Evolutionary conservation across 1,284 basidiomycete species (phyloP), one percentile per base, ranked within the genome.

Genomic region (Trichosporon ovoides): DNA sequence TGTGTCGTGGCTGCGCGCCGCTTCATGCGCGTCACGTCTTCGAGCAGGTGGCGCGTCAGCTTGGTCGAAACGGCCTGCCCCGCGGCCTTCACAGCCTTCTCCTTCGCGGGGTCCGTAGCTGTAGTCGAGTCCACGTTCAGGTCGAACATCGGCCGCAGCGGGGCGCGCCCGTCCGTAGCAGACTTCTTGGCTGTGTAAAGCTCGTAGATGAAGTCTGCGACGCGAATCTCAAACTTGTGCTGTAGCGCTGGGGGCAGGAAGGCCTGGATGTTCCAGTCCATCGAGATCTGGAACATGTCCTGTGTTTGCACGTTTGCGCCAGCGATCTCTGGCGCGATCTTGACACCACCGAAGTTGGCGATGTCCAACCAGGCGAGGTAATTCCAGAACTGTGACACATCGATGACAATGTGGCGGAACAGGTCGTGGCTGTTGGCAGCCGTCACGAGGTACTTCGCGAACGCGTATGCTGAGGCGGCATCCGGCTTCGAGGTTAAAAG

Each of bases 351-450:
- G 75, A 89, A 86, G 75, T 98, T 99, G 38, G 92, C 91, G 19
- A 86, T 83, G 75, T 99, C 96, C 90, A 98, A 91, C 83, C 93
- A 96, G 9, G 98, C 77, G 20, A 98, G 80, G 71, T 91, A 93
- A 77, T 98, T 94, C 81, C 95, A 99, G 79, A 89, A 96, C 24
- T 88, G 84, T 18, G 91, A 87, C 16, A 94, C 89, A 52, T 88
- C 84, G 53, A 99, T 83, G 69, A 88, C 87, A 20, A 98, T 81
- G 66, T 97, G 92, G 68, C 94, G 89, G 82, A 98, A 99, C 14
- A 98, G 81, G 66, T 98, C 96, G 68, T 97, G 87, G 12, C 90
- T 88, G 34, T 89, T 96, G 60, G 96, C 90, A 0, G 96, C 95
- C 0, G 89, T 88, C 18, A 89, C 86, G 69, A 98, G 87, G 74